Base-by-base conservation (phyloP, 1,284 basidiomycete species). In the Cystobasidium sp. region DNA sequence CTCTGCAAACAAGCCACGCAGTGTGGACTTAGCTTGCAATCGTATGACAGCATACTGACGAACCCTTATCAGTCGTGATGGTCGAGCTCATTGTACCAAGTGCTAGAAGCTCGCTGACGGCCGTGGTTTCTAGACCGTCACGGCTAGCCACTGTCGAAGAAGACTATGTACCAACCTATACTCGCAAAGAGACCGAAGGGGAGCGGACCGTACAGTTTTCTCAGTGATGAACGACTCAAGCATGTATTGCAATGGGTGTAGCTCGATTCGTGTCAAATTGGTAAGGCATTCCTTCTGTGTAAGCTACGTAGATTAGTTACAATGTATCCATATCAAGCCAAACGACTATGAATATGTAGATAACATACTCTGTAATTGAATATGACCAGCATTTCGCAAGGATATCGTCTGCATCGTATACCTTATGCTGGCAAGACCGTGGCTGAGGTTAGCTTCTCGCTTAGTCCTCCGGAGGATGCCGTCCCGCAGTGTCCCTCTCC, bases 61-160 rank as follows among this genome's bases (percentile, higher is more conserved):
- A 9, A 46, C 7, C 20, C 44, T 49, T 22, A 10, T 52, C 37
- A 71, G 70, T 73, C n/a, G 31, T 73, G 14, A 64, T 52, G 10
- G 70, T 73, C 4, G 70, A 73, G 44, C 70, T 73, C 1, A 55
- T 73, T n/a, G 70, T 65, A 51, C 63, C 70, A 44, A 62, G 22
- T 46, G 59, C 39, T 3, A 37, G 59, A 14, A 31, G 47, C 20
- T 59, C 56, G 16, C 68, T 55, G 12, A 14, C 58, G 10, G 56
- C 58, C 12, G 37, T 56, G 12, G 31, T 37, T 16, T 51, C 68
- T 7, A 64, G 10, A 22, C 41, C 6, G 47, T 20, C 14, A 5
- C 64, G 6, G 4, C 49, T 31, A 55, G 31, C 49, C 8, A 8
- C 18, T 6, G 12, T 16, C n/a, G 69, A 41, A 44, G 69, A 71